phyloP scores from a whole-genome alignment of 805 yeast species.

The Metschnikowia shivogae region DNA sequence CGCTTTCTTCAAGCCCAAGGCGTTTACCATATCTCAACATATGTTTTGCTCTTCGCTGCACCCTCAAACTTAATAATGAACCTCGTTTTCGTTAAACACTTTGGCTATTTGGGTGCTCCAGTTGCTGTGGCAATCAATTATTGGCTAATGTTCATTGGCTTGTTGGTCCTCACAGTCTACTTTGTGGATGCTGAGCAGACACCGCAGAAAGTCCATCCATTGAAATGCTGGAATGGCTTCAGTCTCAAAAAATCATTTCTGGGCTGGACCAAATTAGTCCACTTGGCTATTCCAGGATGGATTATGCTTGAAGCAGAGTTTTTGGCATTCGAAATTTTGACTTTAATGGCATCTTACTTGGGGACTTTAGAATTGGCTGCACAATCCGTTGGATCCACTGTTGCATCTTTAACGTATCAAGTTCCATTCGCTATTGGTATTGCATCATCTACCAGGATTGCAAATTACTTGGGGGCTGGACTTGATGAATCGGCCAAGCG shows the following conservation, averaged over 20 bases:
- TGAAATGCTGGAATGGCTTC: slow-evolving; percentile 45
- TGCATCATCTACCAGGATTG: slow-evolving; percentile 55
- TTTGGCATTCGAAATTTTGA: slow-evolving; percentile 53
- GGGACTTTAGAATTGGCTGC: slow-evolving; percentile 54
- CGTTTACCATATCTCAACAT: slow-evolving; percentile 52
- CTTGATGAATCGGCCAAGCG: slow-evolving; percentile 32
- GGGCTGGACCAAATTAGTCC: slow-evolving; percentile 43
- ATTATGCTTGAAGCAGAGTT: slow-evolving; percentile 60
- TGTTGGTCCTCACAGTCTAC: slow-evolving; percentile 35
- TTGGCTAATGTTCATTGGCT: slow-evolving; percentile 51
- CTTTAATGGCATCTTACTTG: slow-evolving; percentile 50
- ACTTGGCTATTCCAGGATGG: slow-evolving; percentile 51
- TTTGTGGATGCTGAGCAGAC: slow-evolving; percentile 38
- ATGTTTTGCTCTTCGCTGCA: slow-evolving; percentile 49
- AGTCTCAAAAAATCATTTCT: slow-evolving; percentile 36
- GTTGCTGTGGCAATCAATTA: slow-evolving; percentile 55
- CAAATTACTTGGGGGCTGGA: slow-evolving; percentile 52
- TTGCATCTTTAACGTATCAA: slow-evolving; percentile 45
- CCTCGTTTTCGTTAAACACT: slow-evolving; percentile 39
- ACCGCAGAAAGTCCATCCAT: slow-evolving; percentile 47
- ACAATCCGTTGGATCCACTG: slow-evolving; percentile 44
- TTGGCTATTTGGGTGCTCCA: slow-evolving; percentile 56
- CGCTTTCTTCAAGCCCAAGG: slow-evolving; percentile 58
- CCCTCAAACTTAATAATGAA: slow-evolving; percentile 50
- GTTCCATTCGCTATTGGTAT: slow-evolving; percentile 57